phyloP scores from a whole-genome alignment of 1,284 basidiomycete species.

The Gymnopus androsaceus region DNA sequence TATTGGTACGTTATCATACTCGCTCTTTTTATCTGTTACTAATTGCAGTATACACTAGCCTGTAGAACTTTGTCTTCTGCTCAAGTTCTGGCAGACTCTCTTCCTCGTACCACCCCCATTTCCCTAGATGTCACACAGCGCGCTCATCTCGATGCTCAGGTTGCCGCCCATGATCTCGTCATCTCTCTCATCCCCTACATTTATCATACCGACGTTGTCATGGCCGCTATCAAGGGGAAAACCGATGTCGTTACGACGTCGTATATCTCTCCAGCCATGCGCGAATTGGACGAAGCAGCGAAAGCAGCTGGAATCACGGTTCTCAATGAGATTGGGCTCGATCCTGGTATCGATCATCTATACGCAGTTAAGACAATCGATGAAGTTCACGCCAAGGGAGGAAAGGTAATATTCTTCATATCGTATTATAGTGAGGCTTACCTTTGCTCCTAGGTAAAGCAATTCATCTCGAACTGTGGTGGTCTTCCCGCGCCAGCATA shows the following conservation, averaged over 20 bases:
- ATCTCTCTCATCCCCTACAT: slow-evolving; percentile 98
- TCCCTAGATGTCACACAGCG: slow-evolving; percentile 84
- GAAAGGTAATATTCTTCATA: slow-evolving; percentile 61
- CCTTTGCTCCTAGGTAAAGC: slow-evolving; percentile 73
- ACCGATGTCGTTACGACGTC: slow-evolving; percentile 96
- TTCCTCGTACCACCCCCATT: slow-evolving; percentile 72
- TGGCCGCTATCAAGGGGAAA: slow-evolving; percentile 91
- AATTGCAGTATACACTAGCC: slow-evolving; percentile 43
- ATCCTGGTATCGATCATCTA: slow-evolving; percentile 93
- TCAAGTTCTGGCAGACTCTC: slow-evolving; percentile 64
- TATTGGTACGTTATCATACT: slow-evolving; percentile 53
- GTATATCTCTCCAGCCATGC: slow-evolving; percentile 91
- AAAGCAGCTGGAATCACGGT: slow-evolving; percentile 92
- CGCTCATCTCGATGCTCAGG: slow-evolving; percentile 74
- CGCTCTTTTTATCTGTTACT: slow-evolving; percentile 8
- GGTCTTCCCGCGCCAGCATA: slow-evolving; percentile 92
- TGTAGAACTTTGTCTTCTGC: slow-evolving; percentile 85
- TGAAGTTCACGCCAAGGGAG: slow-evolving; percentile 92
- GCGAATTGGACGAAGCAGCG: slow-evolving; percentile 81
- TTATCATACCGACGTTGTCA: slow-evolving; percentile 89
- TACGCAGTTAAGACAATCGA: slow-evolving; percentile 97
- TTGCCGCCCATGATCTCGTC: slow-evolving; percentile 90
- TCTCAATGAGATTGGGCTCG: slow-evolving; percentile 98
- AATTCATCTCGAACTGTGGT: slow-evolving; percentile 96
- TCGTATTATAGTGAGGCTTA: background rate